Evolutionary conservation across 1,284 basidiomycete genomes (phyloP).

Genomic region (Ganoderma sp.): DNA sequence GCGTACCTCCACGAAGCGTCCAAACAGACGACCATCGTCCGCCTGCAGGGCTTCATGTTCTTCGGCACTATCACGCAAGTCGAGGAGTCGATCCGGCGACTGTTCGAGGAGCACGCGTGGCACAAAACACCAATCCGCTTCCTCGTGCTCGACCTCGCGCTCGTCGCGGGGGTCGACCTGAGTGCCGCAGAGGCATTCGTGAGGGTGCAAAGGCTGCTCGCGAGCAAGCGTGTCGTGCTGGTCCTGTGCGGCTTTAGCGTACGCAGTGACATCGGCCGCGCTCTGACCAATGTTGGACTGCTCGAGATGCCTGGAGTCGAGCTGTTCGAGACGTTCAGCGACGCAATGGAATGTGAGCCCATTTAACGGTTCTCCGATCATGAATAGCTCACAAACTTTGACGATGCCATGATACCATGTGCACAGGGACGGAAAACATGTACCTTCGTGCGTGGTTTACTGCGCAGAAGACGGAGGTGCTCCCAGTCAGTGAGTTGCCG

Average conservation of each 20-base stretch:
- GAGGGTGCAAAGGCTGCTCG: constrained; percentile 84
- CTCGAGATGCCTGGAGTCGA: constrained; percentile 82
- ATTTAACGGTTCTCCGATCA: background rate
- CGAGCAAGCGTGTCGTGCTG: constrained; percentile 78
- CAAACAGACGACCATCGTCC: constrained; percentile 89
- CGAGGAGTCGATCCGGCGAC: constrained; percentile 78
- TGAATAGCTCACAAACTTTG: background rate
- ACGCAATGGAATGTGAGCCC: constrained; percentile 88
- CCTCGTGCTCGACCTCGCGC: constrained; percentile 84
- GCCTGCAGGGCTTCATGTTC: constrained; percentile 94
- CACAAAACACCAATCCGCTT: constrained; percentile 86
- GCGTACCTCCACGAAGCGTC: constrained; percentile 92
- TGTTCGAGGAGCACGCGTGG: constrained; percentile 81
- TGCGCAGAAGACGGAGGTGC: constrained; percentile 60
- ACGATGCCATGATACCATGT: background rate
- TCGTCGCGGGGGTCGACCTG: constrained; percentile 92
- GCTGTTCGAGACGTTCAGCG: constrained; percentile 84
- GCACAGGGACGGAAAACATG: constrained; percentile 85
- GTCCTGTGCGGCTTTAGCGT: constrained; percentile 86
- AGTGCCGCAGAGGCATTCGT: constrained; percentile 96
- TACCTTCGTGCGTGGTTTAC: constrained; percentile 81
- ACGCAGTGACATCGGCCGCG: constrained; percentile 69
- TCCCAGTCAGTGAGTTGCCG: constrained; percentile 43
- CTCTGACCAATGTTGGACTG: constrained; percentile 77
- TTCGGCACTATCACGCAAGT: constrained; percentile 94